phyloP scores from a whole-genome alignment of 2,329 filamentous ascomycete species.

The Phaeosphaeriaceae sp. region DNA sequence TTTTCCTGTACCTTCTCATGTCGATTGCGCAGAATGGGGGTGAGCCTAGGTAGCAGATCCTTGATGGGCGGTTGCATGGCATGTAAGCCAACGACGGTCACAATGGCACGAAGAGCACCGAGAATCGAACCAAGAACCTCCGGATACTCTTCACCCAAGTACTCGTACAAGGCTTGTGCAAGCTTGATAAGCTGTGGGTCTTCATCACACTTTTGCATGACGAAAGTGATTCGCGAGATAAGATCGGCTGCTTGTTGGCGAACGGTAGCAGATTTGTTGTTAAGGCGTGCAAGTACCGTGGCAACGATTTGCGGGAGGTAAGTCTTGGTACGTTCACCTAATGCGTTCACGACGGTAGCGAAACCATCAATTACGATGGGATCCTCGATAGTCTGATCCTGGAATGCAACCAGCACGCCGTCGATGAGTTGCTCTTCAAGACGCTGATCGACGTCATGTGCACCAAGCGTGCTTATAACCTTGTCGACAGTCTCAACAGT shows the following conservation, averaged over 20 bases:
- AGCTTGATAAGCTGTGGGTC: constrained; percentile 96
- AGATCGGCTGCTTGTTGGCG: constrained; percentile 96
- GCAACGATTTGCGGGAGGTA: constrained; percentile 97
- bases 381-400: constrained; percentile 97
- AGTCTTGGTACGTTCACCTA: constrained; percentile 92
- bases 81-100: constrained; percentile 96
- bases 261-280: constrained; percentile 97
- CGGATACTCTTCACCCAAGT: constrained; percentile 97
- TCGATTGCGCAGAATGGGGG: constrained; percentile 96
- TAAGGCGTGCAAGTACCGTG: constrained; percentile 93
- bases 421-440: constrained; percentile 94
- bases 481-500: constrained; percentile 98
- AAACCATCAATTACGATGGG: constrained; percentile 97
- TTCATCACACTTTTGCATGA: constrained; percentile 98
- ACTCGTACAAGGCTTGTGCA: constrained; percentile 94
- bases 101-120: constrained; percentile 91
- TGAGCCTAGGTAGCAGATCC: constrained; percentile 91
- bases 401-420: constrained; percentile 93
- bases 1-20: constrained; percentile 99
- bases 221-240: constrained; percentile 95
- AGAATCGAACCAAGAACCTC: constrained; percentile 97
- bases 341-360: constrained; percentile 93
- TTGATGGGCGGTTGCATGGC: constrained; percentile 99
- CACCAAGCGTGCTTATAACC: constrained; percentile 88
- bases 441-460: constrained; percentile 90